phyloP scores from a whole-genome alignment of 805 yeast species.

The Saccharomycopsis malanga region DNA sequence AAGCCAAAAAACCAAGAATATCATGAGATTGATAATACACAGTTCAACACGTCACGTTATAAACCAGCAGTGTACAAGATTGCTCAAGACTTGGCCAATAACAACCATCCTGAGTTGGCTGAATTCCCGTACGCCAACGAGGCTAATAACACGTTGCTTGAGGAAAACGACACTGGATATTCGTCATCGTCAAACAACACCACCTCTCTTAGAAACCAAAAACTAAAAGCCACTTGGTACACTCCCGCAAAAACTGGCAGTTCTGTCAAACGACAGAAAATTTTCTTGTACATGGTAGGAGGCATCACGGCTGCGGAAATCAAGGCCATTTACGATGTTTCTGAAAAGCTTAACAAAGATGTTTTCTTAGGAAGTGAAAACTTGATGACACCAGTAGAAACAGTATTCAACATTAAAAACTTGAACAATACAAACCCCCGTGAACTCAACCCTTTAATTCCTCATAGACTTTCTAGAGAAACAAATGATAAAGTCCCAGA shows the following conservation, averaged over 20 bases:
- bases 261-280: constrained; percentile 43
- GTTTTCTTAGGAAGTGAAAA: constrained; percentile 78
- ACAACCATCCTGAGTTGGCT: constrained; percentile 38
- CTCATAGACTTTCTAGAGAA: constrained; percentile 10
- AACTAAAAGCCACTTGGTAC: constrained; percentile 76
- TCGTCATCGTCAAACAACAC: constrained; percentile 30
- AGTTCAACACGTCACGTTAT: constrained; percentile 61
- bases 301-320: constrained; percentile 83
- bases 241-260: constrained; percentile 26
- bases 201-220: constrained; percentile 56
- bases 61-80: constrained; percentile 62
- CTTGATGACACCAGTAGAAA: constrained; percentile 46
- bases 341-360: constrained; percentile 56
- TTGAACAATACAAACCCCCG: constrained; percentile 25
- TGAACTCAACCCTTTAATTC: constrained; percentile 14
- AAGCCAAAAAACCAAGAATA: constrained; percentile 4
- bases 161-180: constrained; percentile 24
- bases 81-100: constrained; percentile 41
- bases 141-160: constrained; percentile 50
- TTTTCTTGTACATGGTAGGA: constrained; percentile 80
- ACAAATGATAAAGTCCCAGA: constrained; percentile 13
- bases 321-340: constrained; percentile 65
- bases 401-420: constrained; percentile 34
- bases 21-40: constrained; percentile 24
- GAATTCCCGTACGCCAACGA: constrained; percentile 72